Evolutionary conservation across 2,329 filamentous ascomycete species (phyloP).

Genomic region (Fusarium miscanthi): DNA sequence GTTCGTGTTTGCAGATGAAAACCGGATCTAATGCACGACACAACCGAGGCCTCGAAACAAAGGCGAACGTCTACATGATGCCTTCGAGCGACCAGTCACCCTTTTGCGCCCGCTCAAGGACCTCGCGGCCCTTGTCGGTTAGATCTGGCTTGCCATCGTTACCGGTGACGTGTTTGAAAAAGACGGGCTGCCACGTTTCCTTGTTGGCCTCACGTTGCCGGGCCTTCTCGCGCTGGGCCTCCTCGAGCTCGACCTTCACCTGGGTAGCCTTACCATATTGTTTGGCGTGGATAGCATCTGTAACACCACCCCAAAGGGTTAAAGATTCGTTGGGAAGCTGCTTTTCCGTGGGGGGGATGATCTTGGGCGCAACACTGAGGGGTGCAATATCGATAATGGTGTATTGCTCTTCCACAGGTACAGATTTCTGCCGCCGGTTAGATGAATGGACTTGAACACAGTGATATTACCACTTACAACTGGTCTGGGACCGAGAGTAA

Average conservation of each 20-base stretch:
- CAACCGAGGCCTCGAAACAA: background rate
- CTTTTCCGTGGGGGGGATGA: constrained; percentile 77
- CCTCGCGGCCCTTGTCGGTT: constrained; percentile 63
- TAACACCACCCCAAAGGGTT: constrained; percentile 88
- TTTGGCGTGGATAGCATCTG: constrained; percentile 83
- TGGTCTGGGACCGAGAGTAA: constrained; percentile 69
- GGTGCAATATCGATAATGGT: constrained; percentile 91
- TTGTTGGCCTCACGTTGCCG: constrained; percentile 78
- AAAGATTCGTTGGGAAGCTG: constrained; percentile 93
- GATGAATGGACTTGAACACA: background rate
- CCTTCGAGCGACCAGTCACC: constrained; percentile 63
- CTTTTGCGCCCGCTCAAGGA: constrained; percentile 64
- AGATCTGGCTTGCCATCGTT: constrained; percentile 67
- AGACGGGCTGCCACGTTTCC: constrained; percentile 83
- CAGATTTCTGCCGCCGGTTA: constrained; percentile 48
- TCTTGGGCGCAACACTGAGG: constrained; percentile 81
- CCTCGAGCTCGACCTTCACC: constrained; percentile 91
- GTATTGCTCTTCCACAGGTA: constrained; percentile 69
- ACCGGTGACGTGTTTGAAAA: constrained; percentile 75
- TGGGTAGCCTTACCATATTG: constrained; percentile 87
- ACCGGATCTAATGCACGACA: background rate
- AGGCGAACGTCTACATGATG: constrained; percentile 44
- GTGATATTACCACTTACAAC: constrained; percentile 62
- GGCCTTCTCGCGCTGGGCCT: constrained; percentile 86
- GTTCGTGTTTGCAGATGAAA: background rate